phyloP scores from a whole-genome alignment of 2,329 filamentous ascomycete species.

The Penicillium capsulatum region DNA sequence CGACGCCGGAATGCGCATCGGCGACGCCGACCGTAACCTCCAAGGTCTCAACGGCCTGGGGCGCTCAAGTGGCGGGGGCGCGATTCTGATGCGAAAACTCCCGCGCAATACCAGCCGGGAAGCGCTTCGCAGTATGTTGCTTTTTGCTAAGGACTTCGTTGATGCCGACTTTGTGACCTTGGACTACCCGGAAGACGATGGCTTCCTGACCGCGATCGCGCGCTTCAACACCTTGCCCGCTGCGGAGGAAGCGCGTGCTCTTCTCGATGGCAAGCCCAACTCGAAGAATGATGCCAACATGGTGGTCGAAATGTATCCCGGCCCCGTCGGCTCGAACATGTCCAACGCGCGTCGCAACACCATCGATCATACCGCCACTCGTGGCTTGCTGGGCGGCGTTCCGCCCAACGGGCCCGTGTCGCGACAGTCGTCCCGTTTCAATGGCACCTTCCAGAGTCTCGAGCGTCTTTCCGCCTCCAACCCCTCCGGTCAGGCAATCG shows the following conservation, averaged over 20 bases:
- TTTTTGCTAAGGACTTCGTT: conserved; percentile 62
- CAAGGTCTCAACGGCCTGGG: conserved; percentile 36
- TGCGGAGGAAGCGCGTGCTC: conserved; percentile 56
- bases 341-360: conserved; percentile 47
- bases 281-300: conserved; percentile 58
- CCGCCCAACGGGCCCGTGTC: conserved; percentile 39
- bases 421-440: conserved; percentile 57
- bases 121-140: conserved; percentile 58
- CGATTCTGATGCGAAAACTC: conserved; percentile 57
- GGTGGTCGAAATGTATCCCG: conserved; percentile 51
- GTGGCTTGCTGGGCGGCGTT: conserved; percentile 31
- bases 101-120: conserved; percentile 57
- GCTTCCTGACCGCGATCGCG: conserved; percentile 56
- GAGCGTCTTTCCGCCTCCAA: conserved; percentile 54
- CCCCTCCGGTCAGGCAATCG: conserved; percentile 43
- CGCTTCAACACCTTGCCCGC: conserved; percentile 55
- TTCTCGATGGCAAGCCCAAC: conserved; percentile 60
- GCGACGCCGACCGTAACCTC: conserved; percentile 34
- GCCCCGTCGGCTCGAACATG: conserved; percentile 33
- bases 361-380: conserved; percentile 47
- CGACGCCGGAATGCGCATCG: conserved; percentile 36
- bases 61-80: conserved; percentile 31
- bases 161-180: conserved; percentile 55
- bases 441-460: conserved; percentile 57
- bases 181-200: conserved; percentile 54